A percentile compares a stretch with the other conserved stretches of the same genome.
phyloP scores from a whole-genome alignment of 345 rosid genomes.

The Gossypium thurberi region DNA sequence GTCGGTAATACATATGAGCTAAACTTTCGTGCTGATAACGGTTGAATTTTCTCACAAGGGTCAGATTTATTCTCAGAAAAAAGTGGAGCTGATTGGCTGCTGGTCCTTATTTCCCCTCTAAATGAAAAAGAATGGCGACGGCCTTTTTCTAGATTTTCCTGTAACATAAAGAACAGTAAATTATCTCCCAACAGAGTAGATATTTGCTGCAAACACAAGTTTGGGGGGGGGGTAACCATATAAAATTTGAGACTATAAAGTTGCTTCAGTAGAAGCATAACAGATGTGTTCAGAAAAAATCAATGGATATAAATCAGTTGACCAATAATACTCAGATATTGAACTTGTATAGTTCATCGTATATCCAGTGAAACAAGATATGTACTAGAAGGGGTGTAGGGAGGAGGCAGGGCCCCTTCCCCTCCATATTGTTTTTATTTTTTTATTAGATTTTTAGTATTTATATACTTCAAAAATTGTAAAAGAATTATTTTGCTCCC shows the following conservation, averaged over 20 bases:
- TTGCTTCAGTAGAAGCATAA: not conserved
- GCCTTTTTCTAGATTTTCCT: conserved; percentile 41
- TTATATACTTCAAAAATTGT: not conserved
- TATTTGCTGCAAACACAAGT: not conserved
- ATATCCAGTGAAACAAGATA: not conserved
- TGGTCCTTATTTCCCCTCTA: conserved; percentile 30
- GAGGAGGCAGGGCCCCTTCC: not conserved
- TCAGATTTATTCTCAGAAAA: conserved; percentile 43
- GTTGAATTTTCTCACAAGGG: conserved; percentile 47
- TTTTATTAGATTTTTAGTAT: not conserved
- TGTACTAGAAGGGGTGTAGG: not conserved
- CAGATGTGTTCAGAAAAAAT: not conserved
- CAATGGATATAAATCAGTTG: conserved; percentile 2
- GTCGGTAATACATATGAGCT: conserved; percentile 83
- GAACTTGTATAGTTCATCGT: not conserved
- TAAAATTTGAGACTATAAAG: conserved; percentile 13
- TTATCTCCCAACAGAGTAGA: not conserved
- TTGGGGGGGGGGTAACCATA: not conserved
- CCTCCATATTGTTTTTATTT: no score
- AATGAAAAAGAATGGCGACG: conserved; percentile 35
- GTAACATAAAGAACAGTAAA: conserved; percentile 19
- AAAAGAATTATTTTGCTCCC: not conserved
- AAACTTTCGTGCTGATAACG: conserved; percentile 50
- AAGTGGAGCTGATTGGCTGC: conserved; percentile 81
- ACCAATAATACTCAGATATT: not conserved